Base-by-base conservation (phyloP, 2,329 filamentous ascomycete genomes). In the Fusarium stilboides region DNA sequence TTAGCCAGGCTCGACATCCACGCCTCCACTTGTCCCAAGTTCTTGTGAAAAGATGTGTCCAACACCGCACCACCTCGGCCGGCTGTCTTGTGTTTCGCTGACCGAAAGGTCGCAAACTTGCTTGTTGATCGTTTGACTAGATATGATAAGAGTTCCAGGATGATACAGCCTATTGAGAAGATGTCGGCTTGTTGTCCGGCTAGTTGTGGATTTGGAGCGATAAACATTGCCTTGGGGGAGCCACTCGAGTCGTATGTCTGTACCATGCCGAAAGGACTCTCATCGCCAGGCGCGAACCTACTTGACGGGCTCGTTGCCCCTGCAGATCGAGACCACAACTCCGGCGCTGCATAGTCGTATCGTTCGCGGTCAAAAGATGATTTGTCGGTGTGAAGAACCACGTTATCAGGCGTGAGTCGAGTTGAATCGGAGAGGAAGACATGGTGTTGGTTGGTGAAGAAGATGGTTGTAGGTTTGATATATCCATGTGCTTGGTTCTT, bases 321-420 rank as follows among this genome's bases (percentile, higher is more conserved):
- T 22, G 70, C 70, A 22, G 81, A 81, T 39, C 80, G 83, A 74
- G 81, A 83, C 82, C 87, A 87, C 57, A 87, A 84, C 73, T 94
- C 92, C 2, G 92, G 92, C 1, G 92, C 89, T 2, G 88, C 87
- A 73, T 94, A 94, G 73, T 92, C 89, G 77, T 93, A 93, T 10
- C 83, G 83, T 75, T 93, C 92, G 65, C 89, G 89, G 69, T 92
- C 89, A 65, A 91, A 89, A 4, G 80, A 82, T 3, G 79, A 81
- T 68, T 80, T 81, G 60, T 84, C 83, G n/a, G 79, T 76, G 10
- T 76, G 76, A 80, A 72, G 81, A 65, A 72, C 83, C 66, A 76
- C 79, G 72, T 71, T 81, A 75, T 83, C 80, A 31, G 79, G 76
- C 45, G 82, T 82, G 45, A 88, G 79, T 17, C 81, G 80, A 5